phyloP scores from a whole-genome alignment of 140 eudicot genomes.

The Cichorium intybus region DNA sequence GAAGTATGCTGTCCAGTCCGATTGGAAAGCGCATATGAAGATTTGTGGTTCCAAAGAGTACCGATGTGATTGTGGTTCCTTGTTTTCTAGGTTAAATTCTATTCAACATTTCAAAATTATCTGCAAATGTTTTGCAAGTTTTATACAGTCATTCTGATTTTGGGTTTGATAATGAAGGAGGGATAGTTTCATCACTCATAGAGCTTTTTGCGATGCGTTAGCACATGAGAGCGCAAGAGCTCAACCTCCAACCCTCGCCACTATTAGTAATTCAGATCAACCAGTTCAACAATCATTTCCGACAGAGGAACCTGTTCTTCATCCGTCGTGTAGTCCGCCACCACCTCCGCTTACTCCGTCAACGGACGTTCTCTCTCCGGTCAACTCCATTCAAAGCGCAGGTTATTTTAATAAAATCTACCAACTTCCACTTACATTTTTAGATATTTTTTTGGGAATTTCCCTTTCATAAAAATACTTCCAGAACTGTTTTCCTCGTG shows the following conservation, averaged over 20 bases:
- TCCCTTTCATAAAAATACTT: neutral
- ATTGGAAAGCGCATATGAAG: conserved; percentile 94
- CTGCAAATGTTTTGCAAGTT: neutral
- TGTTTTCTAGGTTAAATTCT: conserved; percentile 66
- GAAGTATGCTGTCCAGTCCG: conserved; percentile 84
- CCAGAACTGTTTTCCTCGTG: neutral
- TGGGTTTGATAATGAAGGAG: conserved; percentile 46
- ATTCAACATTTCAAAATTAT: neutral
- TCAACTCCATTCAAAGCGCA: conserved; percentile 74
- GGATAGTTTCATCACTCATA: conserved; percentile 89
- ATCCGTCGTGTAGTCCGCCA: conserved; percentile 57
- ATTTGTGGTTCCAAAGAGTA: conserved; percentile 84
- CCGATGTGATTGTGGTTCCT: conserved; percentile 86
- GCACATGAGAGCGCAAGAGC: conserved; percentile 74
- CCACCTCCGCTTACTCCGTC: conserved; percentile 79
- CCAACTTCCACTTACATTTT: neutral
- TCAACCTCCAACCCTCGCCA: conserved; percentile 16
- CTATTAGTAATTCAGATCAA: conserved; percentile 8
- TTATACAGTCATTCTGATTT: neutral
- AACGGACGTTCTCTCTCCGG: conserved; percentile 74
- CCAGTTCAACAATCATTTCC: neutral
- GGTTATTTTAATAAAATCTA: conserved; percentile 34
- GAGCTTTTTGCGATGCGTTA: conserved; percentile 93
- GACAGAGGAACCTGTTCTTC: conserved; percentile 24
- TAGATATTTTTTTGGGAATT: neutral